Evolutionary conservation across 23 red algal species (phyloP).

Genomic region (Chondrus crispus): DNA sequence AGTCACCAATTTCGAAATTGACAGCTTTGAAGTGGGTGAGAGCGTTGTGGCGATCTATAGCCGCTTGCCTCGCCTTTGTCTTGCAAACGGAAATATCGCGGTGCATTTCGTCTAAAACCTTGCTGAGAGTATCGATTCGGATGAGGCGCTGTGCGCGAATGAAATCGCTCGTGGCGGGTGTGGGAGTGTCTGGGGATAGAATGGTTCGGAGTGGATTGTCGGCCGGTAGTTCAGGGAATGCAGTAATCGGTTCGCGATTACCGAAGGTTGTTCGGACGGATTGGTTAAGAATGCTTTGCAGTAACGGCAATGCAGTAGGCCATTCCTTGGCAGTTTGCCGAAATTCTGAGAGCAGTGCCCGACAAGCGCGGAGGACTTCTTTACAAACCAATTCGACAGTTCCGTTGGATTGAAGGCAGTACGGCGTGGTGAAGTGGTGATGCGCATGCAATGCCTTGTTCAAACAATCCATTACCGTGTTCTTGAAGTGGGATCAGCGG

Average conservation of each 20-base stretch:
- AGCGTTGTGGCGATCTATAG: background rate
- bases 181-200: background rate
- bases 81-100: background rate
- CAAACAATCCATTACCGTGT: background rate
- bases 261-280: background rate
- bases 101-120: conserved; percentile 1
- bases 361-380: background rate
- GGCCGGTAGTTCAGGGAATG: background rate
- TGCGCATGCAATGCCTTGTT: background rate
- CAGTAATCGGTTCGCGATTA: background rate
- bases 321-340: background rate
- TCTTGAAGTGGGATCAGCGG: conserved; percentile 26
- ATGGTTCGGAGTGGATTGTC: background rate
- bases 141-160: background rate
- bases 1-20: conserved; percentile 1
- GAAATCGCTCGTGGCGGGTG: background rate
- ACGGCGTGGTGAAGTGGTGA: background rate
- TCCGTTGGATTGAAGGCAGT: background rate
- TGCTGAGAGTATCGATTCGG: background rate
- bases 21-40: background rate
- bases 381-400: background rate
- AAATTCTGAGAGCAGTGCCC: background rate
- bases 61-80: background rate
- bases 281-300: conserved; percentile 13
- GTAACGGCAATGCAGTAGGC: background rate